phyloP scores from a whole-genome alignment of 495 filamentous ascomycete genomes.

The Cetradonia linearis region DNA sequence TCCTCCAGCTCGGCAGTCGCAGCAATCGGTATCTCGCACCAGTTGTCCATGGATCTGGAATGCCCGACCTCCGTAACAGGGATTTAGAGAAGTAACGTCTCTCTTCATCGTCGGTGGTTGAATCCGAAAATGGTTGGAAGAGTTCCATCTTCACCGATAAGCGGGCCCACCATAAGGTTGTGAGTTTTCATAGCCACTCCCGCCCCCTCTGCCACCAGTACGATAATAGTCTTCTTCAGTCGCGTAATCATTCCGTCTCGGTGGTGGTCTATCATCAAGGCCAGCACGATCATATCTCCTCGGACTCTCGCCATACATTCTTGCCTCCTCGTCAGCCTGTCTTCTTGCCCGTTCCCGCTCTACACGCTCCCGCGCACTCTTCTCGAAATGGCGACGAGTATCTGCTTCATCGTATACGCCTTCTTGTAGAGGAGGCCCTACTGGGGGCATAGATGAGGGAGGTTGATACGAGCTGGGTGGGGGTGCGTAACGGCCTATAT shows the following conservation, averaged over 20 bases:
- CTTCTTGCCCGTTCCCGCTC: conserved; percentile 20
- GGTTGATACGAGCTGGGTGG: conserved; percentile 15
- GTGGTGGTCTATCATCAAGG: neutral
- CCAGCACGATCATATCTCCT: conserved; percentile 24
- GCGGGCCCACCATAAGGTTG: conserved; percentile 21
- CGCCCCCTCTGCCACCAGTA: conserved; percentile 17
- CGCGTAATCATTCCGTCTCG: conserved; percentile 14
- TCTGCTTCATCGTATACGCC: conserved; percentile 23
- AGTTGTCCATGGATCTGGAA: no score
- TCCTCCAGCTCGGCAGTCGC: neutral
- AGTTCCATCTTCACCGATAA: conserved; percentile 12
- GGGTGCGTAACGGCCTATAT: conserved; percentile 18
- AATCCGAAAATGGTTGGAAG: no score
- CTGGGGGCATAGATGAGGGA: conserved; percentile 17
- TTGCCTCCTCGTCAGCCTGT: conserved; percentile 23
- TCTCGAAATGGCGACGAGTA: conserved; percentile 22
- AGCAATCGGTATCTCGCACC: neutral
- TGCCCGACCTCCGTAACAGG: neutral
- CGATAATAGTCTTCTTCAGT: conserved; percentile 26
- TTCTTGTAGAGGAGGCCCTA: conserved; percentile 4
- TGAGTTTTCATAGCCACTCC: conserved; percentile 21
- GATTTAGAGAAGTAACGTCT: neutral
- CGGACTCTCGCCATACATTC: conserved; percentile 25
- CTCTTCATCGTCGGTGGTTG: neutral
- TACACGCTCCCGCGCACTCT: conserved; percentile 20